Conservation (phyloP, 306 rosid genomes). For the Trifolium subterraneum region DNA sequence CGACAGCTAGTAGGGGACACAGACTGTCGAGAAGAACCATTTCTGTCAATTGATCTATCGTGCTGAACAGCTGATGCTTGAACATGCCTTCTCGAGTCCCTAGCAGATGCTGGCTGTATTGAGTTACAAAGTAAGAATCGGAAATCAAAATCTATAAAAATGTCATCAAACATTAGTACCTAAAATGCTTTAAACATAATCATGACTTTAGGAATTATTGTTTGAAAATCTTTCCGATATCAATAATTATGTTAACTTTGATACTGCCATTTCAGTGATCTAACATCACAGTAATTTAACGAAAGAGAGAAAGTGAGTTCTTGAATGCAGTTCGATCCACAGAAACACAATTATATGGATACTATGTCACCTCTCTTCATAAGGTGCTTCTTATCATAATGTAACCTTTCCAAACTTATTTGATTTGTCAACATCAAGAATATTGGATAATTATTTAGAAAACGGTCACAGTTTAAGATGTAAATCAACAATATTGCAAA, state of each 20-base stretch:
- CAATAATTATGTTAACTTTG: too few species aligned
- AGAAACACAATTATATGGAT: neutral
- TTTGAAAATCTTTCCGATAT: neutral
- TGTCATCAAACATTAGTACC: neutral
- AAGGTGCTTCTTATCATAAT: neutral
- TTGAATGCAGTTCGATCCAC: too few species aligned
- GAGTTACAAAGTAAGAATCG: constrained; percentile 24
- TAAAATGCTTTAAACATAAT: constrained; percentile 18
- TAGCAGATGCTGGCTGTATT: constrained; percentile 53
- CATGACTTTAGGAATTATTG: neutral
- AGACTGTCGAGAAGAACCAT: constrained; percentile 41
- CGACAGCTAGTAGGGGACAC: constrained; percentile 48
- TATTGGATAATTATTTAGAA: neutral
- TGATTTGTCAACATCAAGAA: neutral
- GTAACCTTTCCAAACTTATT: neutral
- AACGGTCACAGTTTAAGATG: neutral
- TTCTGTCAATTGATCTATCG: constrained; percentile 43
- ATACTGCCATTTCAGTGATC: too few species aligned
- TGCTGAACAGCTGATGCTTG: constrained; percentile 38
- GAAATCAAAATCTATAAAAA: neutral
- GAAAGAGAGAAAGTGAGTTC: too few species aligned
- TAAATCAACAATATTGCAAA: neutral
- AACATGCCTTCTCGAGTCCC: constrained; percentile 42
- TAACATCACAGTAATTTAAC: too few species aligned
- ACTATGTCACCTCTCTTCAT: neutral